Percentiles rank a stretch among this genome's conserved stretches.
Evolutionary conservation across 176 grass and related monocot species (phyloP).

Genomic region (Oryza coarctata): DNA sequence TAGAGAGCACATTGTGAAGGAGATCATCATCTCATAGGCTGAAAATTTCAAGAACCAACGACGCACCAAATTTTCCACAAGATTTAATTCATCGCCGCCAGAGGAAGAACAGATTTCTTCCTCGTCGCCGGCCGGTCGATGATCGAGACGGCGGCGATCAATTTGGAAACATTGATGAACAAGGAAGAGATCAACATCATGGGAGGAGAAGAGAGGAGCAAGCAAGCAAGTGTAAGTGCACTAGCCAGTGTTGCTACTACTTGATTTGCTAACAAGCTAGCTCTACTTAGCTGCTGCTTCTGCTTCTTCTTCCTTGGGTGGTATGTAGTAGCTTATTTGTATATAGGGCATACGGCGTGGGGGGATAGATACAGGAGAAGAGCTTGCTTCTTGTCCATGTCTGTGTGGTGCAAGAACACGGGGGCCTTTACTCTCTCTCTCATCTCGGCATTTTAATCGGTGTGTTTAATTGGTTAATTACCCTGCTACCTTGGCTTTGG

Average conservation of each 20-base stretch:
- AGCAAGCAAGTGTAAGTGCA: slow-evolving; percentile 54
- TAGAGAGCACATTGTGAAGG: slow-evolving; percentile 23
- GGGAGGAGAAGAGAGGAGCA: not conserved
- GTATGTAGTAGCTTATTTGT: slow-evolving; percentile 41
- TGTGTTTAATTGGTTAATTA: slow-evolving; percentile 52
- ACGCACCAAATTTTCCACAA: slow-evolving; percentile 26
- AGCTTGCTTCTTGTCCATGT: slow-evolving; percentile 19
- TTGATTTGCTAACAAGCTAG: slow-evolving; percentile 41
- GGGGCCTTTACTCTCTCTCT: slow-evolving; percentile 17
- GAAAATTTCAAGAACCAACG: slow-evolving; percentile 5
- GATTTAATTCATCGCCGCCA: slow-evolving; percentile 27
- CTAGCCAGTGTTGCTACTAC: slow-evolving; percentile 27
- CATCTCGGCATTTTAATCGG: slow-evolving; percentile 50
- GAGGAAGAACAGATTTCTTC: not conserved
- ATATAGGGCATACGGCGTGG: slow-evolving; percentile 53
- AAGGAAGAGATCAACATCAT: slow-evolving; percentile 9
- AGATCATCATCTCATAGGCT: slow-evolving; percentile 7
- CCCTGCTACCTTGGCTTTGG: slow-evolving; percentile 32
- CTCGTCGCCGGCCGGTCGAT: not conserved
- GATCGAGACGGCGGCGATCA: not conserved
- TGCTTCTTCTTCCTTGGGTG: slow-evolving; percentile 18
- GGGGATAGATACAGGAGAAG: slow-evolving; percentile 39
- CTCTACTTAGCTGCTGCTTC: not conserved
- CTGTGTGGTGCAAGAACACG: slow-evolving; percentile 45
- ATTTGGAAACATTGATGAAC: slow-evolving; percentile 4